Evolutionary conservation across 2,329 filamentous ascomycete genomes (phyloP), one percentile per base, ranked within the genome.

Genomic region (Microdochium paspali): DNA sequence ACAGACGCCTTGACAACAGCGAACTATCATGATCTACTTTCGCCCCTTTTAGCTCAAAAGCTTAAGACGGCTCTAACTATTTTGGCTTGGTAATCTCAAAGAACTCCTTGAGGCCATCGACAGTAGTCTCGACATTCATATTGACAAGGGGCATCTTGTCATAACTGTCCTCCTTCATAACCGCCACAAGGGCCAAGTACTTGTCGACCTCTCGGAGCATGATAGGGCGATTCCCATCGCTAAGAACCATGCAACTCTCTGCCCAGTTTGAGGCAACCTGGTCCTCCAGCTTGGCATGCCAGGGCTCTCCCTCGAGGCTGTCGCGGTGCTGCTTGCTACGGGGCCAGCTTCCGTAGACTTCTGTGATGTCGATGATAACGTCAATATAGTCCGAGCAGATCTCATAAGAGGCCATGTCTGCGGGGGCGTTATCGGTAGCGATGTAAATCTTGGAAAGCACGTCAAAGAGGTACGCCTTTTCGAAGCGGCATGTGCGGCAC

Each of bases 361-460:
- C 91, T 24, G 89, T 93, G 47, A 97, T 86, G 63, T 98, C 93
- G 49, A 97, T 91, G 52, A 98, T 95, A 51, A 97, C 90, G 64
- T 98, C 93, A 56, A 98, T 96, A 63, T 95, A 97, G 63, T 98
- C 93, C 45, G 89, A 95, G 70, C 93, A 98, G 61, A 97, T 95
- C 69, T 97, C 93, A 65, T 98, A 98, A 63, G 87, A 91, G 39
- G 87, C 86, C 76, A 96, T 93, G 61, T 97, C 91, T 26, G 91
- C 88, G 0, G 91, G 91, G 32, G 87, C 85, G 25, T 85, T 93
- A 64, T 98, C 93, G 4, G 91, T 96, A 1, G 93, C 93, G 56
- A 98, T 95, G 70, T 98, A 98, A 52, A 98, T 95, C 71, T 98
- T 98, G 68, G 88, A 95, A 56, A 95, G 79, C 9, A 97, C 90